A percentile compares a stretch with the other conserved stretches of the same genome.
phyloP scores from a whole-genome alignment of 1,139 yeast genomes.

The Kodamaea fungicola region DNA sequence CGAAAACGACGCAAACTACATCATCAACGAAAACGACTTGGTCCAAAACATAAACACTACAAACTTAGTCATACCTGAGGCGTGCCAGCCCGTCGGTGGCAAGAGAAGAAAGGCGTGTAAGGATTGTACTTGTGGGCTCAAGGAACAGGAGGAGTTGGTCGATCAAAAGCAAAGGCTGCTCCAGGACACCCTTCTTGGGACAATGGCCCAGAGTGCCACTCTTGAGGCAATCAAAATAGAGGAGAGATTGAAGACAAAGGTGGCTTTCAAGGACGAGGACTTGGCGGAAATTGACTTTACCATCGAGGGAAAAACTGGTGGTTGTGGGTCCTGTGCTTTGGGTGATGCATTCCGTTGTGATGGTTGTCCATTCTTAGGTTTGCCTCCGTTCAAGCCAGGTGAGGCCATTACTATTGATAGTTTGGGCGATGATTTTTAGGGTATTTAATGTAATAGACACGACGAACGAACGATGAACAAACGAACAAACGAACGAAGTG shows the following conservation, averaged over 20 bases:
- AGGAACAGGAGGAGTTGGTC: conserved; percentile 67
- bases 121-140: conserved; percentile 96
- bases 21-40: conserved; percentile 42
- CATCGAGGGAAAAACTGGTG: conserved; percentile 89
- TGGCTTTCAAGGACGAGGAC: conserved; percentile 64
- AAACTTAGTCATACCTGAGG: conserved; percentile 42
- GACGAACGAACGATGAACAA: too few relatives aligned
- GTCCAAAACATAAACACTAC: conserved; percentile 25
- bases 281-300: conserved; percentile 91
- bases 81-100: conserved; percentile 54
- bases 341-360: conserved; percentile 99
- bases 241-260: conserved; percentile 39
- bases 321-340: conserved; percentile 93
- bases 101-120: conserved; percentile 86
- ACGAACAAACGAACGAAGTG: too few relatives aligned
- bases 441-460: neutral
- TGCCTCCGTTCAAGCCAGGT: conserved; percentile 98
- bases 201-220: conserved; percentile 51
- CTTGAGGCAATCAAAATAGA: conserved; percentile 54
- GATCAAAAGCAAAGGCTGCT: conserved; percentile 46
- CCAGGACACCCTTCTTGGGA: conserved; percentile 44
- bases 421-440: conserved; percentile 47
- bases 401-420: conserved; percentile 59
- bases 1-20: conserved; percentile 26
- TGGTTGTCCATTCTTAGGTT: conserved; percentile 94